Conservation (phyloP, 805 yeast species). For the Sugiyamaella floridensis region DNA sequence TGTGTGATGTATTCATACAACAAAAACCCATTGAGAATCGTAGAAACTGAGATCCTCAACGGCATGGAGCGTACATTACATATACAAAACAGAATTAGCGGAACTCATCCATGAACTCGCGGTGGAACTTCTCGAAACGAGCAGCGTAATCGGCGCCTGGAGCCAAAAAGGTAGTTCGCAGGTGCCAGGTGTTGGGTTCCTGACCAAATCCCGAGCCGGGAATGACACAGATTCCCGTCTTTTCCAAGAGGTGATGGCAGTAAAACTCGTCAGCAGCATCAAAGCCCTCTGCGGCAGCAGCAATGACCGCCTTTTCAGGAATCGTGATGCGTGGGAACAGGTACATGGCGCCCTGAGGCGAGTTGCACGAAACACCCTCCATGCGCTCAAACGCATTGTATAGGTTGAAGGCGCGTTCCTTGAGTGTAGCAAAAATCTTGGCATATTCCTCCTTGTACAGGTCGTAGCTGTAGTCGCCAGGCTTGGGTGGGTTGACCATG, state of each 20-base stretch:
- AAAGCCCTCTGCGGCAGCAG: slow-evolving; percentile 50
- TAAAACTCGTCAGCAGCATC: slow-evolving; percentile 79
- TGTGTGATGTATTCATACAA: background rate
- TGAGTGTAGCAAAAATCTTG: slow-evolving; percentile 55
- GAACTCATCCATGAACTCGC: slow-evolving; percentile 55
- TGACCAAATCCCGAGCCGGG: slow-evolving; percentile 99
- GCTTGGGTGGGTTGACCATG: slow-evolving; percentile 85
- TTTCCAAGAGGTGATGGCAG: slow-evolving; percentile 73
- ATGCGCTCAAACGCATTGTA: slow-evolving; percentile 65
- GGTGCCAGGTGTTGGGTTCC: slow-evolving; percentile 78
- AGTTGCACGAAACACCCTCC: slow-evolving; percentile 80
- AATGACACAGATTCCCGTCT: slow-evolving; percentile 93
- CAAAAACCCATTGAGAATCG: too few species aligned
- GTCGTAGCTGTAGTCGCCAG: slow-evolving; percentile 70
- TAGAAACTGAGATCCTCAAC: too few species aligned
- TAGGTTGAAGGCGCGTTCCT: slow-evolving; percentile 54
- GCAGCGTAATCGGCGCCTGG: slow-evolving; percentile 90
- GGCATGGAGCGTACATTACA: background rate
- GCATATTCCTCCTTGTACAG: slow-evolving; percentile 56
- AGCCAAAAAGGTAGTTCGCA: slow-evolving; percentile 94
- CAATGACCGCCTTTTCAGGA: slow-evolving; percentile 53
- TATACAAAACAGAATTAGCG: slow-evolving; percentile 8
- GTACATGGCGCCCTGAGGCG: slow-evolving; percentile 97
- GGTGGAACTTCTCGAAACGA: slow-evolving; percentile 73
- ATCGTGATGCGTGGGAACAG: slow-evolving; percentile 75